Evolutionary conservation across 1,284 basidiomycete species (phyloP).

Genomic region (Ustilago crameri): DNA sequence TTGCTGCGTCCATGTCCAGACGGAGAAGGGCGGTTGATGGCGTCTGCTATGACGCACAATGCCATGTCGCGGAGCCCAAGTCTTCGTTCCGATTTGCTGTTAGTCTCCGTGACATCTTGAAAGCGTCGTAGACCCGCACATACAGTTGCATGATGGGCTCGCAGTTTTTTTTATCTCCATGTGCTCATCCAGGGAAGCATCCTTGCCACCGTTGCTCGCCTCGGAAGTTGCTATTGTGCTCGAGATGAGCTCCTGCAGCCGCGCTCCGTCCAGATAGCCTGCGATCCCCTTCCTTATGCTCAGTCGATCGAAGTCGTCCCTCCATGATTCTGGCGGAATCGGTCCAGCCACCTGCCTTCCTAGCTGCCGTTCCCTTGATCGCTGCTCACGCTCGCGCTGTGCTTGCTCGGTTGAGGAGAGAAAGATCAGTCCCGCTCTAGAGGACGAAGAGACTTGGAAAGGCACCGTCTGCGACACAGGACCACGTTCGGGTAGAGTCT

Average conservation of each 20-base stretch:
- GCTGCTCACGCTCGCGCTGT: slow-evolving; percentile 26
- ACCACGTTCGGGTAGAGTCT: not conserved
- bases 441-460: slow-evolving; percentile 7
- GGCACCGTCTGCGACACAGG: not conserved
- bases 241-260: slow-evolving; percentile 1
- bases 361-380: slow-evolving; percentile 19
- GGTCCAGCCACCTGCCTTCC: slow-evolving; percentile 48
- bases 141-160: not conserved
- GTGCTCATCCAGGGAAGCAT: not conserved
- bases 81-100: not conserved
- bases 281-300: slow-evolving; percentile 19
- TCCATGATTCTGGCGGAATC: slow-evolving; percentile 47
- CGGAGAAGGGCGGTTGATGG: slow-evolving; percentile 10
- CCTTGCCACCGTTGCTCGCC: no score
- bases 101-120: not conserved
- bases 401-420: slow-evolving; percentile 29
- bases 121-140: slow-evolving; percentile 21
- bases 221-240: not conserved
- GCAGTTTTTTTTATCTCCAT: not conserved
- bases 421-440: slow-evolving; percentile 35
- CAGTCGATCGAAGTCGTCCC: slow-evolving; percentile 39
- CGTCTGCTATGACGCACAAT: slow-evolving; percentile 35
- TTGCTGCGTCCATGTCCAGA: not conserved
- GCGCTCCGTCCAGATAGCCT: slow-evolving; percentile 1
- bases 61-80: slow-evolving; percentile 29